Percentiles rank a stretch among this genome's conserved stretches.
phyloP scores from a whole-genome alignment of 129 eudicot species.

The Artemisia annua region DNA sequence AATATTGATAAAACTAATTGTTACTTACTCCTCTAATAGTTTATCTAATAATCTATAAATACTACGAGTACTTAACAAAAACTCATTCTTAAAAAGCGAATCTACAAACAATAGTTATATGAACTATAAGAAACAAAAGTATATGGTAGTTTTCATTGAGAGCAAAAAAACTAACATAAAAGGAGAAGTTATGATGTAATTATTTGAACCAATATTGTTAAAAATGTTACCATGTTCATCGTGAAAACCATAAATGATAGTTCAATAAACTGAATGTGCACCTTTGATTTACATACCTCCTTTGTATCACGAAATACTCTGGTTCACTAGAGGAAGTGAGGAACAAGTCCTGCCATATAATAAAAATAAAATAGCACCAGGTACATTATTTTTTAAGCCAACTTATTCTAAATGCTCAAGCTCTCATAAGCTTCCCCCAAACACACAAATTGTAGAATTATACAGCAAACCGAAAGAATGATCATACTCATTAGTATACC shows the following conservation, averaged over 20 bases:
- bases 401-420: no score
- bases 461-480: no score
- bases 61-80: neutral
- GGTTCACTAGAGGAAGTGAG: neutral
- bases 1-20: neutral
- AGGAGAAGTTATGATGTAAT: neutral
- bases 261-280: neutral
- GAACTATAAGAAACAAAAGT: neutral
- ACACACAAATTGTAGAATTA: no score
- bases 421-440: no score
- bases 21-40: neutral
- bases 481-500: no score
- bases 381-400: neutral
- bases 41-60: neutral
- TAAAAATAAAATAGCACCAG: neutral
- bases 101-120: neutral
- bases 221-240: neutral
- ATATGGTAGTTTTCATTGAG: neutral
- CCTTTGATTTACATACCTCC: neutral
- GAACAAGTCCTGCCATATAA: neutral
- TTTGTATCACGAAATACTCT: neutral
- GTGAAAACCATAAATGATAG: neutral
- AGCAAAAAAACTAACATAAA: neutral
- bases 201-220: neutral
- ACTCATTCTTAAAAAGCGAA: neutral